Evolutionary conservation across 495 filamentous ascomycete species (phyloP).

Genomic region (Trichocladium antarcticum): DNA sequence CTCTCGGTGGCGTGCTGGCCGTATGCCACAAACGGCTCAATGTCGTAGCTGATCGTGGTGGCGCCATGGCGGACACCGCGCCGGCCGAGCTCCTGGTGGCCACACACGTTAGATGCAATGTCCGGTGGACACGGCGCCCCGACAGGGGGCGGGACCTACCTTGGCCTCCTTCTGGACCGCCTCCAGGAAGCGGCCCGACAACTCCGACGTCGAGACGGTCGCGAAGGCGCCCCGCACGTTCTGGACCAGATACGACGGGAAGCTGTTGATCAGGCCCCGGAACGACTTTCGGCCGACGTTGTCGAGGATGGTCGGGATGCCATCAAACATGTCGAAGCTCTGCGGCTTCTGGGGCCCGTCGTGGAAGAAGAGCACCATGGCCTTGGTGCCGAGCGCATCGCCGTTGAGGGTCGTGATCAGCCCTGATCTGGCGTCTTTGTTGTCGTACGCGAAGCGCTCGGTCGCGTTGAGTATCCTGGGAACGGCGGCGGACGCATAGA

Average conservation of each 20-base stretch:
- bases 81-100: conserved; percentile 3
- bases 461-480: conserved; percentile 42
- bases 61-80: conserved; percentile 4
- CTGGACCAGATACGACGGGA: conserved; percentile 11
- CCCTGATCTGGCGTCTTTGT: conserved; percentile 30
- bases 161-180: conserved; percentile 14
- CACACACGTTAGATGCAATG: not conserved
- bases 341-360: conserved; percentile 46
- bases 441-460: conserved; percentile 39
- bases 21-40: conserved; percentile 21
- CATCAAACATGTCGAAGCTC: conserved; percentile 47
- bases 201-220: conserved; percentile 17
- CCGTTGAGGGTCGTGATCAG: conserved; percentile 44
- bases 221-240: conserved; percentile 18
- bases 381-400: conserved; percentile 38
- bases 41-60: conserved; percentile 13
- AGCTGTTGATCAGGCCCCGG: conserved; percentile 30
- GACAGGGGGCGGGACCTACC: not conserved
- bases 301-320: conserved; percentile 35
- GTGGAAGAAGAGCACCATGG: conserved; percentile 48
- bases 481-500: conserved; percentile 17
- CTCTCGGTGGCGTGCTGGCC: conserved; percentile 17
- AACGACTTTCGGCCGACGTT: conserved; percentile 43
- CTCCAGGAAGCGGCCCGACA: conserved; percentile 8
- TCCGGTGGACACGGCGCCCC: not conserved